phyloP scores from a whole-genome alignment of 257 asterid species.

The Prunella vulgaris region DNA sequence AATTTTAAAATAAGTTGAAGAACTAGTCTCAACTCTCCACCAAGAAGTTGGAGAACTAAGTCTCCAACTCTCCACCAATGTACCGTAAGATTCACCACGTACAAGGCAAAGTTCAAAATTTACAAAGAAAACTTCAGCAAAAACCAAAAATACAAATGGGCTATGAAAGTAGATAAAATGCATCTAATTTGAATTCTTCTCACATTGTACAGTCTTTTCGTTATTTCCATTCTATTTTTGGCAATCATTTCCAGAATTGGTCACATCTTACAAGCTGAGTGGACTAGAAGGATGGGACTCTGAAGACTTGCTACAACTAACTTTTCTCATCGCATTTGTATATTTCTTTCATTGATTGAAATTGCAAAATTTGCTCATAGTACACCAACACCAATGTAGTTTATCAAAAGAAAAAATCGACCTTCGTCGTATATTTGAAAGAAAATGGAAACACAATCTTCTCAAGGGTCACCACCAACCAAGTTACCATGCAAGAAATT shows the following conservation, averaged over 20 bases:
- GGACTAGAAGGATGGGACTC: neutral
- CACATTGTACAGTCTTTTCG: neutral
- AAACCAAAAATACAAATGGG: too few species aligned
- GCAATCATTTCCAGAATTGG: neutral
- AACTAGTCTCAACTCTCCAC: too few species aligned
- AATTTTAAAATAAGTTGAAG: too few species aligned
- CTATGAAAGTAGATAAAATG: neutral
- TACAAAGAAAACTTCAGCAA: neutral
- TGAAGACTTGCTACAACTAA: neutral
- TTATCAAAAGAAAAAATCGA: neutral
- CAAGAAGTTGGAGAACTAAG: neutral
- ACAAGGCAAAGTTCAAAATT: neutral
- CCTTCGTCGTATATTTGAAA: neutral
- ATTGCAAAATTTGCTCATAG: neutral
- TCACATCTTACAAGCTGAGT: neutral
- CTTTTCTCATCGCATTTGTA: neutral
- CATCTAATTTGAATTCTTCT: neutral
- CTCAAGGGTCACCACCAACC: neutral
- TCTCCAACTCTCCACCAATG: neutral
- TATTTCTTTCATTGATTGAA: neutral
- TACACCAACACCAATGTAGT: neutral
- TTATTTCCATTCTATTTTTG: neutral
- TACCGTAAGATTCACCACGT: neutral
- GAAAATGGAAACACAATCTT: neutral
- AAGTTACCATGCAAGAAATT: neutral